Conservation (phyloP, 2,329 filamentous ascomycete species). For the Penicillium sp. region DNA sequence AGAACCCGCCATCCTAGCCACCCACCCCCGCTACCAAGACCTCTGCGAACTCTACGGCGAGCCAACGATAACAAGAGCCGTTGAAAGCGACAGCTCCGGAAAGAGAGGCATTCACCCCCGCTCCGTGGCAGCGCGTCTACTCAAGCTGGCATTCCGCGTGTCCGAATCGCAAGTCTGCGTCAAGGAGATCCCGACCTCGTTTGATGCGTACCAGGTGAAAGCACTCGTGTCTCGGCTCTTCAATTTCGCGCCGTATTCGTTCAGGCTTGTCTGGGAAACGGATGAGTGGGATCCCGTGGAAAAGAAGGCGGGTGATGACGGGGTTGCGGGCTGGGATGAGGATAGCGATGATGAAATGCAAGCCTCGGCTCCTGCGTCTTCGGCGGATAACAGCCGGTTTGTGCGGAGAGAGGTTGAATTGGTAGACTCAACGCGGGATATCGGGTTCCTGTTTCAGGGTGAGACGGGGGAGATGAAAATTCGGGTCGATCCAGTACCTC, state of each 20-base stretch:
- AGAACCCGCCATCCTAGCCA: slow-evolving; percentile 55
- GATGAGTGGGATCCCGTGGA: slow-evolving; percentile 84
- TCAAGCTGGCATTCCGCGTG: slow-evolving; percentile 64
- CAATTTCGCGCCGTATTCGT: slow-evolving; percentile 60
- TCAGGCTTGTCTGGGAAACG: slow-evolving; percentile 81
- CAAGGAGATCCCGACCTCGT: slow-evolving; percentile 69
- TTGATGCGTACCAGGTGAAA: slow-evolving; percentile 80
- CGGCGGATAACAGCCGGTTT: slow-evolving; percentile 57
- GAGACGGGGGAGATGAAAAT: slow-evolving; percentile 71
- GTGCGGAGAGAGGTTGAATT: slow-evolving; percentile 79
- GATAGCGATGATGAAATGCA: slow-evolving; percentile 38
- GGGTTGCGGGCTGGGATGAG: slow-evolving; percentile 49
- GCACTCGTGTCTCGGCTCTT: slow-evolving; percentile 76
- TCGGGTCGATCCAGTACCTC: slow-evolving; percentile 59
- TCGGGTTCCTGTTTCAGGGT: slow-evolving; percentile 72
- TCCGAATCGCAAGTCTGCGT: slow-evolving; percentile 30
- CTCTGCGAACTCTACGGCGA: slow-evolving; percentile 76
- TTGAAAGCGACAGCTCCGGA: slow-evolving; percentile 36
- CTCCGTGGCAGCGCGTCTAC: slow-evolving; percentile 77
- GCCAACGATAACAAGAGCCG: slow-evolving; percentile 62
- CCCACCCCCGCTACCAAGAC: slow-evolving; percentile 71
- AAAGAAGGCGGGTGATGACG: slow-evolving; percentile 61
- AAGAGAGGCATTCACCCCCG: slow-evolving; percentile 62
- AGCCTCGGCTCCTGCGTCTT: slow-evolving; percentile 6
- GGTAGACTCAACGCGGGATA: slow-evolving; percentile 73